These are phyloP conservation scores for Lachnellula suecica DNA, from an alignment of 2,329 filamentous ascomycete genomes.

Conservation along the genomic window DNA sequence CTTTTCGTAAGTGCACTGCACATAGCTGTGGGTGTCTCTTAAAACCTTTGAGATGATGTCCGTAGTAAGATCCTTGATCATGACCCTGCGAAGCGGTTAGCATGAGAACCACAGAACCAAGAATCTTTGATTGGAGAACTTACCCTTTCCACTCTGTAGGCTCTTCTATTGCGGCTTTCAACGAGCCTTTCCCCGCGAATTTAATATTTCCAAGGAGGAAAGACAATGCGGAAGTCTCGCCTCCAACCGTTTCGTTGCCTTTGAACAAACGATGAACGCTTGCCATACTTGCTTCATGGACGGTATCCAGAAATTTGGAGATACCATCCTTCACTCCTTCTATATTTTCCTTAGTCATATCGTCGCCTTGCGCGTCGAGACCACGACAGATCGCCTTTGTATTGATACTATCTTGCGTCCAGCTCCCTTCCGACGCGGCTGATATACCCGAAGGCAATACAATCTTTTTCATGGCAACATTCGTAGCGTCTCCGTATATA, in stretches of 20 bases:
- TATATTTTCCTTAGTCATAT: background rate
- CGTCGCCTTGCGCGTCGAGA: background rate
- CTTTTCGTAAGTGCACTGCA: slow-evolving; percentile 9
- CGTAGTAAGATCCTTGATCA: slow-evolving; percentile 1
- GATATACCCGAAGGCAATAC: no score
- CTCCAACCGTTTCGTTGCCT: background rate
- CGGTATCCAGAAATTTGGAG: background rate
- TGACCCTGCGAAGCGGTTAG: slow-evolving; percentile 2
- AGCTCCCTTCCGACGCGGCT: no score
- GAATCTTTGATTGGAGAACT: background rate
- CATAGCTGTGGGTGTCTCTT: slow-evolving; percentile 4
- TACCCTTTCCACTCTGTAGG: background rate
- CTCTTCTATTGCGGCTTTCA: slow-evolving; percentile 2
- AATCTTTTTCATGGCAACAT: no score
- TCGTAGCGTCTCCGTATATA: no score
- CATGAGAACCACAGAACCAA: background rate
- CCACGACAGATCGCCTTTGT: background rate
- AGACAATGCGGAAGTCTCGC: background rate
- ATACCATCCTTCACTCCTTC: background rate
- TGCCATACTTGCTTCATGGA: background rate
- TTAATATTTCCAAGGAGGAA: background rate
- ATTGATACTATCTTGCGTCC: background rate
- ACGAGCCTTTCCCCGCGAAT: background rate
- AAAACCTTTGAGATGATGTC: slow-evolving; percentile 3
- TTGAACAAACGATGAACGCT: background rate